Evolutionary conservation across 106 monocot species (phyloP).

Genomic region (Hemerocallis citrina): DNA sequence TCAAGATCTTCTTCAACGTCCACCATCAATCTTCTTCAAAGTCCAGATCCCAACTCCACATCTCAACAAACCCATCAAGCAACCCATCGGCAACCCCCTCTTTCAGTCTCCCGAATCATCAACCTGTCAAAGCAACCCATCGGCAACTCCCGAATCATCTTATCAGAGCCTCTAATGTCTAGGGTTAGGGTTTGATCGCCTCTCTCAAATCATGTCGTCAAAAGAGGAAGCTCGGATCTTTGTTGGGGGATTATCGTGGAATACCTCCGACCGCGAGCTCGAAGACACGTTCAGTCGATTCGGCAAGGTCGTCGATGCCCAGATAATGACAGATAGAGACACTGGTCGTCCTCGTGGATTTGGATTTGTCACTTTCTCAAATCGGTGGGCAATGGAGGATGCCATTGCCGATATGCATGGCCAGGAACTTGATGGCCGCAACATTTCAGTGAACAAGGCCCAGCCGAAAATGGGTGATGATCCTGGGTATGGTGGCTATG

Average conservation of each 20-base stretch:
- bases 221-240: slow-evolving; percentile 48
- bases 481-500: slow-evolving; percentile 30
- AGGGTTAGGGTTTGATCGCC: no score
- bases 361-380: slow-evolving; percentile 90
- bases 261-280: slow-evolving; percentile 33
- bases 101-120: no score
- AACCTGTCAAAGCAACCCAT: no score
- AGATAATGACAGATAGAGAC: slow-evolving; percentile 83
- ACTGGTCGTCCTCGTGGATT: slow-evolving; percentile 92
- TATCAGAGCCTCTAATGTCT: no score
- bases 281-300: slow-evolving; percentile 47
- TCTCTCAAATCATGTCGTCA: no score
- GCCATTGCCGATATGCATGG: slow-evolving; percentile 87
- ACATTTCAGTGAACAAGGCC: slow-evolving; percentile 90
- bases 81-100: no score
- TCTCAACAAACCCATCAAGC: no score
- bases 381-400: slow-evolving; percentile 62
- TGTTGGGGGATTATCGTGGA: slow-evolving; percentile 51
- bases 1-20: no score
- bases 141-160: no score
- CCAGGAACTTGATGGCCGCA: slow-evolving; percentile 64
- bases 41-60: no score
- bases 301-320: slow-evolving; percentile 57
- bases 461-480: slow-evolving; percentile 68
- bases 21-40: no score